A percentile compares a stretch with the other conserved stretches of the same genome.
Conservation (phyloP, 1,284 basidiomycete genomes). For the Prillingera fragicola region DNA sequence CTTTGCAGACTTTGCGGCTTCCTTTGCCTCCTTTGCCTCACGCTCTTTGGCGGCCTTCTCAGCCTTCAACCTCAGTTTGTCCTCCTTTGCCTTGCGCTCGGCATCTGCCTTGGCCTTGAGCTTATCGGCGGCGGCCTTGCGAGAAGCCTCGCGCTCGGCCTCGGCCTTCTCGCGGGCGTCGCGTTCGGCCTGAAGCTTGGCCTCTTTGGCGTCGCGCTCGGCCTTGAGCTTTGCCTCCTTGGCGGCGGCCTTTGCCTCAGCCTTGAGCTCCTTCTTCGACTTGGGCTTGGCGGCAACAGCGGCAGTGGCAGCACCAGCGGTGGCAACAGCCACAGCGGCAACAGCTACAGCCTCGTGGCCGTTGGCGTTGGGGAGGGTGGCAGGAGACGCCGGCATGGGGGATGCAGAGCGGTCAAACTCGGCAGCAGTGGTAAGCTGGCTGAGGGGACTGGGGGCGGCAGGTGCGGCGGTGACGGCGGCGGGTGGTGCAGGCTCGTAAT, state of each 20-base stretch:
- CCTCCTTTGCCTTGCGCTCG: constrained; percentile 23
- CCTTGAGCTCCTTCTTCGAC: constrained; percentile 69
- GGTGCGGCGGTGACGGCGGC: constrained; percentile 12
- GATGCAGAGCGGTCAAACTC: constrained; percentile 7
- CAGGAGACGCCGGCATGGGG: constrained; percentile 1
- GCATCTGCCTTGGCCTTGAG: constrained; percentile 23
- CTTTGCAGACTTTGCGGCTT: not conserved
- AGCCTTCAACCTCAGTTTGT: constrained; percentile 17
- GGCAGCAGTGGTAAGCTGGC: constrained; percentile 25
- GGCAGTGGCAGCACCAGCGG: constrained; percentile 1
- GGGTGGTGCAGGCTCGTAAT: constrained; percentile 1
- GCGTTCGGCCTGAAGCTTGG: not conserved
- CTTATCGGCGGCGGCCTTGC: constrained; percentile 25
- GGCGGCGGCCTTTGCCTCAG: constrained; percentile 52
- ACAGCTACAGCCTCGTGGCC: not conserved
- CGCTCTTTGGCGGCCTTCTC: constrained; percentile 15
- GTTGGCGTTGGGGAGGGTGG: not conserved
- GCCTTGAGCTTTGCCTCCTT: constrained; percentile 13
- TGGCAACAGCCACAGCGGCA: not conserved
- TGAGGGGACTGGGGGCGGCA: constrained; percentile 24
- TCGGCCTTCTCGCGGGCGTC: constrained; percentile 12
- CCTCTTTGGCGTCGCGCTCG: constrained; percentile 6
- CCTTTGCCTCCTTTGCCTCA: constrained; percentile 18
- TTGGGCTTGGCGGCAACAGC: constrained; percentile 42
- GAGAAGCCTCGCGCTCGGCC: not conserved